phyloP scores from a whole-genome alignment of 495 filamentous ascomycete species.

The Podospora didyma region DNA sequence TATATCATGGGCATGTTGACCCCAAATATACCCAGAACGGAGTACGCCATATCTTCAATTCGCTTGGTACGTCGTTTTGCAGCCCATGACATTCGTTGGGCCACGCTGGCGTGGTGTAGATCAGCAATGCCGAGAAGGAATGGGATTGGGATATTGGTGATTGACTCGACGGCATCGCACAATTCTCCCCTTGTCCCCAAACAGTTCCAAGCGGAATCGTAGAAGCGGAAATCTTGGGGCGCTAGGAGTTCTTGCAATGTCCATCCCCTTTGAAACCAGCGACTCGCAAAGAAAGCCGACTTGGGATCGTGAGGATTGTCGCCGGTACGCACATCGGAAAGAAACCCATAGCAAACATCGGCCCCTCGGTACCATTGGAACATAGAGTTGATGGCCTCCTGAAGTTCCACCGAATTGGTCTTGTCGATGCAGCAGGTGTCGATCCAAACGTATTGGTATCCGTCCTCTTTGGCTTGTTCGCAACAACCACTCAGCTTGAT shows the following conservation, averaged over 20 bases:
- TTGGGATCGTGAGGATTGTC: background rate
- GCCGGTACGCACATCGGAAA: conserved; percentile 13
- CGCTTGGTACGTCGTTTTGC: conserved; percentile 23
- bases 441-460: conserved; percentile 32
- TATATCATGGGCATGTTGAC: conserved; percentile 32
- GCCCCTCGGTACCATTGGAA: conserved; percentile 35
- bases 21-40: conserved; percentile 30
- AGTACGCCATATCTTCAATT: conserved; percentile 34
- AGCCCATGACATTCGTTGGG: conserved; percentile 30
- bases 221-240: conserved; percentile 25
- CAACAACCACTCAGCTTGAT: conserved; percentile 7
- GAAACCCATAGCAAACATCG: conserved; percentile 28
- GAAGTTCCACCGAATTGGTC: conserved; percentile 35
- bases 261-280: conserved; percentile 35
- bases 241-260: conserved; percentile 41
- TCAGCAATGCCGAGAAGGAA: background rate
- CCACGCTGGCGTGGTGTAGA: conserved; percentile 2
- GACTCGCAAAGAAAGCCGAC: conserved; percentile 2
- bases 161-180: background rate
- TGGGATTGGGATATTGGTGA: conserved; percentile 6
- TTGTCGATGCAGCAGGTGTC: conserved; percentile 47
- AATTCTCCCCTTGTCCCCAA: conserved; percentile 9
- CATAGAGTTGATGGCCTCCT: conserved; percentile 48
- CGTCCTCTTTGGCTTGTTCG: conserved; percentile 17
- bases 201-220: conserved; percentile 24